These are phyloP conservation scores for Podosphaera xanthii DNA, from an alignment of 2,329 filamentous ascomycete genomes.

Conservation along the genomic window DNA sequence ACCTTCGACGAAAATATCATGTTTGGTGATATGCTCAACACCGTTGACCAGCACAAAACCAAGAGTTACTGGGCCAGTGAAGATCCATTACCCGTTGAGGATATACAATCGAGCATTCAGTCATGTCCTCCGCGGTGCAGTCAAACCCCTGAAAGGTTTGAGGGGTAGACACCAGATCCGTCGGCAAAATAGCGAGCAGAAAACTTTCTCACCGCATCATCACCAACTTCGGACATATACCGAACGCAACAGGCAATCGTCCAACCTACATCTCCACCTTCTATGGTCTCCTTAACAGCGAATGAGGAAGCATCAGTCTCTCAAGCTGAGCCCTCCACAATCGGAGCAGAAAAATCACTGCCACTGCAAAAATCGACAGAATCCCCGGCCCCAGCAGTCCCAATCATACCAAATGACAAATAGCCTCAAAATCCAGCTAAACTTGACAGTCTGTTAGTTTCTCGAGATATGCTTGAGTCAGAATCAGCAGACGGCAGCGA, in stretches of 20 bases:
- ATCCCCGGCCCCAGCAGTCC: background rate
- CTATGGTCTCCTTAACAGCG: background rate
- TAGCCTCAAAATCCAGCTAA: no score
- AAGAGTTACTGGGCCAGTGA: no score
- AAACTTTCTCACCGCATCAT: background rate
- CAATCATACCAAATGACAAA: background rate
- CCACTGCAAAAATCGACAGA: background rate
- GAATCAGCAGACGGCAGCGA: background rate
- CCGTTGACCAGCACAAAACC: no score
- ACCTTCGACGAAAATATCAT: no score
- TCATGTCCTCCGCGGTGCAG: background rate
- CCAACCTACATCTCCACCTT: background rate
- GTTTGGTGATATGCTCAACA: no score
- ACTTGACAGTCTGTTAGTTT: no score
- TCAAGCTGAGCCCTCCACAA: background rate
- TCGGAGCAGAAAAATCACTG: background rate
- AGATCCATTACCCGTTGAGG: no score
- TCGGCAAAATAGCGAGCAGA: background rate
- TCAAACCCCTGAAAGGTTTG: background rate
- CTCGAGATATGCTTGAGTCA: background rate
- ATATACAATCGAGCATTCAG: background rate
- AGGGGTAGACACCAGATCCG: background rate
- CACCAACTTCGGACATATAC: background rate
- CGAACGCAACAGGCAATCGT: background rate
- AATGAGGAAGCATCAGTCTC: background rate